Conservation (phyloP, 2,329 filamentous ascomycete genomes). For the Sporothrix inflata region DNA sequence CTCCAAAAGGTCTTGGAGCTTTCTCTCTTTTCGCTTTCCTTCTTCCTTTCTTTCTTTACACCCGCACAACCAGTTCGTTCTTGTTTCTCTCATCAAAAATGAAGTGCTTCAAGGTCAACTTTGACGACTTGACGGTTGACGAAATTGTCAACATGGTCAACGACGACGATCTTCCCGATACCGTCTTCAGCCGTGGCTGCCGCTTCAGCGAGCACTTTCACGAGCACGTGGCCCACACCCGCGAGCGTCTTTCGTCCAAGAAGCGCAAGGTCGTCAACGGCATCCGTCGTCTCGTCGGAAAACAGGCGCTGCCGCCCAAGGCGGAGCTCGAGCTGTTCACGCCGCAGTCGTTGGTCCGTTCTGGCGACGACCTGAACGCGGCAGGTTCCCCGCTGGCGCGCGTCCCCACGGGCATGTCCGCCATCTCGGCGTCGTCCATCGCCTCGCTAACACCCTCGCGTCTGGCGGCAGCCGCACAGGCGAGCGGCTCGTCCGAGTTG, state of each 20-base stretch:
- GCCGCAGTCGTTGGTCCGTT: neutral
- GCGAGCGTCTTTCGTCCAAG: neutral
- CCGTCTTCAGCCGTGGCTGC: neutral
- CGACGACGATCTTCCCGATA: neutral
- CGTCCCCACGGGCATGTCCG: neutral
- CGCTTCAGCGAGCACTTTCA: neutral
- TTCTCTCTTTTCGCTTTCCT: neutral
- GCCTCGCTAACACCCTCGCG: neutral
- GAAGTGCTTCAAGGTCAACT: neutral
- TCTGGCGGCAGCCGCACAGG: neutral
- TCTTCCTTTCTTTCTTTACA: neutral
- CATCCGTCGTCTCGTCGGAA: neutral
- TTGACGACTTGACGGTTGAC: neutral
- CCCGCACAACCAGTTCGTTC: neutral
- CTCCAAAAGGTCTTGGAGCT: too few relatives aligned
- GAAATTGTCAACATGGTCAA: neutral
- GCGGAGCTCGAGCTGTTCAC: neutral
- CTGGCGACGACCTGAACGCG: neutral
- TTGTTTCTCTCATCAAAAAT: neutral
- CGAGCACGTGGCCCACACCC: neutral
- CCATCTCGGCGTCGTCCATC: neutral
- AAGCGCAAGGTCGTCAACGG: neutral
- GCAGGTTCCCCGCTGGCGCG: neutral
- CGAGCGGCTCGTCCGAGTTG: neutral
- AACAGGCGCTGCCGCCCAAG: neutral